Base-by-base conservation (phyloP, 768 basidiomycete species). In the Phylloporus sp. region DNA sequence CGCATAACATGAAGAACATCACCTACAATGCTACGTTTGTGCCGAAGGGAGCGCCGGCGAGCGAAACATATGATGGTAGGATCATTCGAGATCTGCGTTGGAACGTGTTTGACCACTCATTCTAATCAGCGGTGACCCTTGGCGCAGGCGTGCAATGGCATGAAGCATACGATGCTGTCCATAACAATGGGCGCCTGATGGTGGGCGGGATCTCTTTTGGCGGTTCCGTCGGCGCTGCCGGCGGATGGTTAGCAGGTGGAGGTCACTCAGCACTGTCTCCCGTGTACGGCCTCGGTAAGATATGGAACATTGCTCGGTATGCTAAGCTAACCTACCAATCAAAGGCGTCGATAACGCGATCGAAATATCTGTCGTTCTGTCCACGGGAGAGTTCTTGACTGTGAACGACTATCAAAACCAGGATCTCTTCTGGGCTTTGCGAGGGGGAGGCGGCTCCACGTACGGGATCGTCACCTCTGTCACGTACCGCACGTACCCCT, bases 381-480 rank as follows among this genome's bases (percentile, higher is more conserved):
- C 78, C 4, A 62, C 66, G 2, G 78, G 77, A 5, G 47, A 66
- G 5, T 55, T 68, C 33, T 50, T 74, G 42, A 65, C 52, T 11
- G 67, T 63, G 17, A 80, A 78, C 52, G 48, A 54, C 0, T 61
- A 70, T 55, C 63, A 68, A 26, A 66, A 78, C 52, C 17, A 63
- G 9, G 76, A 79, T 42, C 67, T 81, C 5, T 81, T 77, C 59
- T 81, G 75, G 74, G 79, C 79, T 0, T 54, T 81, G 36, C 68
- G 77, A 28, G 78, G 77, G 1, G 75, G 73, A 2, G 78, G 78
- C 1, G 77, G 76, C 6, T 69, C 72, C 13, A 78, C 73, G 0
- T 79, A 64, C 35, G 77, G 74, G 7, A 64, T 79, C 18, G 62
- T 79, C 39, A 71, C 71, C 4, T 73, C 73, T 0, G 72, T 70